Evolutionary conservation across 2,329 filamentous ascomycete species (phyloP).

Genomic region (Macrophomina pseudophaseolina): DNA sequence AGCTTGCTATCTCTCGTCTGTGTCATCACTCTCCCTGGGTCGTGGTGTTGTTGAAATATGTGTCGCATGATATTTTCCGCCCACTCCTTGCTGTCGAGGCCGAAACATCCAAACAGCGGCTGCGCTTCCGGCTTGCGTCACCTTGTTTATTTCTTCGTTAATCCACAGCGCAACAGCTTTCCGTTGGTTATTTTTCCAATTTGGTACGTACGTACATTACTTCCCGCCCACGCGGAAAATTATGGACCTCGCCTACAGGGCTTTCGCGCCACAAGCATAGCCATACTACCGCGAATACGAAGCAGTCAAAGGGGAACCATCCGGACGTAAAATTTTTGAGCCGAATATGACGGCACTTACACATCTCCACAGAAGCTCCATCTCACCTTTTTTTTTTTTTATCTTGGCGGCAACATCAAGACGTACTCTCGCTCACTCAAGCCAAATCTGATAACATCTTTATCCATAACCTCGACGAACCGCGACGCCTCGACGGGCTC

Average conservation of each 20-base stretch:
- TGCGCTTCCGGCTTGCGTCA: too few species aligned
- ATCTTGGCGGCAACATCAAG: slow-evolving; percentile 72
- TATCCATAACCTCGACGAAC: slow-evolving; percentile 85
- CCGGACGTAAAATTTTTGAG: too few species aligned
- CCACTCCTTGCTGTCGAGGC: background rate
- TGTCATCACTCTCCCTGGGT: background rate
- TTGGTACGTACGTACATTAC: background rate
- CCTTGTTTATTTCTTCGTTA: too few species aligned
- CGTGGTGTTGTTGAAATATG: slow-evolving; percentile 2
- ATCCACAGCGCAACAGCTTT: background rate
- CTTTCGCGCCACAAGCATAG: too few species aligned
- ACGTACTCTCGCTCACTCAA: slow-evolving; percentile 92
- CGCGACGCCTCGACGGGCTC: slow-evolving; percentile 74
- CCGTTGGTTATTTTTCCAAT: background rate
- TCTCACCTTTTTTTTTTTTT: background rate
- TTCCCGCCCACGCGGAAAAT: too few species aligned
- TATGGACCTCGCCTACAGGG: too few species aligned
- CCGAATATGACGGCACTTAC: too few species aligned
- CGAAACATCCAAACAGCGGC: too few species aligned
- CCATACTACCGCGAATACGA: too few species aligned
- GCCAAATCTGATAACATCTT: slow-evolving; percentile 88
- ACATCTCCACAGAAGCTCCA: too few species aligned
- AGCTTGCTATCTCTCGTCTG: background rate
- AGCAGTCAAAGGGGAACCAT: too few species aligned
- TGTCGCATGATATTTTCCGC: background rate